Evolutionary conservation across 2,329 filamentous ascomycete genomes (phyloP).

Genomic region (Phaeosphaeriaceae sp.): DNA sequence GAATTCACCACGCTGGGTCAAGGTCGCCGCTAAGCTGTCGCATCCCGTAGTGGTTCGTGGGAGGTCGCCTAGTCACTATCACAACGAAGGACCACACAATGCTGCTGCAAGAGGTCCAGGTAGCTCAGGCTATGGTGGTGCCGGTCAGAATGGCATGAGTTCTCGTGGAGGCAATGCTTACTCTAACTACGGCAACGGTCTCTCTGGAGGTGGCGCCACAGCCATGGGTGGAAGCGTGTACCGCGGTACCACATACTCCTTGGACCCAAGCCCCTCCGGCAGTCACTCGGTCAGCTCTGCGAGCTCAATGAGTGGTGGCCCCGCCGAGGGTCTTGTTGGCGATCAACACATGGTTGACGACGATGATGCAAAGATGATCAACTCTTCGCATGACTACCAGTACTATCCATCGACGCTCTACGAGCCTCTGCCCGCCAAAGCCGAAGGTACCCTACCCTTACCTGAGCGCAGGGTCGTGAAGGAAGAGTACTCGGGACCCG

Average conservation of each 20-base stretch:
- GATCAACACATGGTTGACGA: constrained; percentile 52
- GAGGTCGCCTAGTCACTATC: constrained; percentile 54
- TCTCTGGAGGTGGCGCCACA: constrained; percentile 39
- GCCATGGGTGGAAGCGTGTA: constrained; percentile 44
- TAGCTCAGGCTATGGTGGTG: constrained; percentile 38
- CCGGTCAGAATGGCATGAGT: constrained; percentile 67
- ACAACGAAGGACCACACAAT: constrained; percentile 55
- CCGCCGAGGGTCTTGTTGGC: constrained; percentile 51
- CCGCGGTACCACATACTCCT: constrained; percentile 45
- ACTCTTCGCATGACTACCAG: constrained; percentile 54
- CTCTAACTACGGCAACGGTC: constrained; percentile 38
- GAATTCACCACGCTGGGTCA: constrained; percentile 43
- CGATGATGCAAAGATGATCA: constrained; percentile 50
- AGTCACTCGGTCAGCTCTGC: constrained; percentile 57
- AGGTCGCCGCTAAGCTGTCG: constrained; percentile 45
- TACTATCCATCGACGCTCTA: constrained; percentile 57
- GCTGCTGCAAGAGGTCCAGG: constrained; percentile 43
- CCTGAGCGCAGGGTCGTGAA: constrained; percentile 50
- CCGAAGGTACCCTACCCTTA: constrained; percentile 42
- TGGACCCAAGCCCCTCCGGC: constrained; percentile 49
- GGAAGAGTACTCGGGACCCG: constrained; percentile 50
- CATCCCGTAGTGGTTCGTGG: constrained; percentile 52
- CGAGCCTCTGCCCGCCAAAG: constrained; percentile 47
- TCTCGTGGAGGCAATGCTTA: constrained; percentile 65
- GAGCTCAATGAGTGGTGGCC: constrained; percentile 50